Evolutionary conservation across 768 basidiomycete genomes (phyloP), one percentile per base, ranked within the genome.

Genomic region (Hydnomerulius pinastri): DNA sequence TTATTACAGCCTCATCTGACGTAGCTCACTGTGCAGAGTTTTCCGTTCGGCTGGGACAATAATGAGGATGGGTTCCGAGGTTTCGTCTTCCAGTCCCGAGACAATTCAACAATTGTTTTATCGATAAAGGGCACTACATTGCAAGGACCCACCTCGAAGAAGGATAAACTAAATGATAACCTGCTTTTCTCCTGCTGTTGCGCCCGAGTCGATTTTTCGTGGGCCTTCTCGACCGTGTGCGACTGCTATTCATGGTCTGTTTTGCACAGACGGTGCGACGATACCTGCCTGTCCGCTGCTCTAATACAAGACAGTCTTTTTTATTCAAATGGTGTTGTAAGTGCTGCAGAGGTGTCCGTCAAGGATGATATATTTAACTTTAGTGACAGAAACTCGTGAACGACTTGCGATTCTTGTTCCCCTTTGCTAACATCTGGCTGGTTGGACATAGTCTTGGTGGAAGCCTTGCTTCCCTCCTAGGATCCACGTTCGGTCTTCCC

Each of bases 121-220:
- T 81, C 92, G 37, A 90, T 98, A 69, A 98, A 98, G 63, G 86
- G 87, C 33, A 98, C 95, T 0, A 92, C 91, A 0, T 67, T 94
- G 0, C 79, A 81, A 55, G 93, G 93, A 2, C 83, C 87, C 12
- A 96, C 96, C 11, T 89, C 90, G 43, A 89, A 82, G 73, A 84
- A 87, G 61, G 96, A 98, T 71, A 95, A 92, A 71, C 86, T 86
- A 63, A 98, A 98, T 68, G 95, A 97, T 69, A 92, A 92, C 59
- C 60, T 91, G 67, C 68, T 92, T 15, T 92, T 90, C 63, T 90
- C 93, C 0, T 98, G 96, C 70, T 98, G 96, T 65, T 98, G 96
- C 60, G 95, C 93, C 13, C 78, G 85, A 27, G 88, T 95, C 29
- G 89, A 91, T 67, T 77, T 93, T 52, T 85, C 89, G 2, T 98